Percentiles rank a stretch among this genome's conserved stretches.
phyloP scores from a whole-genome alignment of 805 yeast species.

The Jamesozyma piceae region DNA sequence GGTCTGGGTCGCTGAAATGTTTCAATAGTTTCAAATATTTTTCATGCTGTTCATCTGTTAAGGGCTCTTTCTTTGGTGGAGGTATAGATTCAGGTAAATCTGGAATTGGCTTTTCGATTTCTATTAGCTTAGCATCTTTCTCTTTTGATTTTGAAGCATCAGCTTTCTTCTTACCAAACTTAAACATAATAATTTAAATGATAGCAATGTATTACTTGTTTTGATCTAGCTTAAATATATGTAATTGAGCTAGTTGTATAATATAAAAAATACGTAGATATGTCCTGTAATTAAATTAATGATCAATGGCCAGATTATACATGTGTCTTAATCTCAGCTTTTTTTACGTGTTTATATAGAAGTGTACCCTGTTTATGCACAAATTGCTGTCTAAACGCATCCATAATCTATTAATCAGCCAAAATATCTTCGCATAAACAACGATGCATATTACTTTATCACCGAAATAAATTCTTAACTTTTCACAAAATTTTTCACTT shows the following conservation, averaged over 20 bases:
- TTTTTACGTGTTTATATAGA: not conserved
- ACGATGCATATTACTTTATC: not conserved
- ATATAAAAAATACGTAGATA: not conserved
- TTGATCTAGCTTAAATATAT: not conserved
- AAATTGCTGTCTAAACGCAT: not conserved
- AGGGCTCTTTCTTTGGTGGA: slow-evolving; percentile 40
- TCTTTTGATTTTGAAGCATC: slow-evolving; percentile 13
- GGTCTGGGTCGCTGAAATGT: slow-evolving; percentile 50
- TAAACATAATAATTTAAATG: slow-evolving; percentile 20
- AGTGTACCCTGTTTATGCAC: not conserved
- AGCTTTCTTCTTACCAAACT: slow-evolving; percentile 14
- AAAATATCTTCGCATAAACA: not conserved
- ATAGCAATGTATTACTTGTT: no score
- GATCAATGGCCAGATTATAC: not conserved
- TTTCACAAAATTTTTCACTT: not conserved
- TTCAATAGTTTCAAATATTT: slow-evolving; percentile 55
- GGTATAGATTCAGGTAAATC: slow-evolving; percentile 41
- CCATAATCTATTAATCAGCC: not conserved
- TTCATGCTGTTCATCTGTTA: slow-evolving; percentile 45
- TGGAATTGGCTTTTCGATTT: slow-evolving; percentile 43
- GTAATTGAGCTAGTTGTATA: no score
- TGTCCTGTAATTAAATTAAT: no score
- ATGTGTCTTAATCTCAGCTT: not conserved
- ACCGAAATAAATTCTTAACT: not conserved
- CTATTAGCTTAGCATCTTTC: slow-evolving; percentile 21